A percentile compares a stretch with the other conserved stretches of the same genome.
These are phyloP conservation scores for Salix brachista DNA, from an alignment of 345 rosid species.

Conservation along the genomic window DNA sequence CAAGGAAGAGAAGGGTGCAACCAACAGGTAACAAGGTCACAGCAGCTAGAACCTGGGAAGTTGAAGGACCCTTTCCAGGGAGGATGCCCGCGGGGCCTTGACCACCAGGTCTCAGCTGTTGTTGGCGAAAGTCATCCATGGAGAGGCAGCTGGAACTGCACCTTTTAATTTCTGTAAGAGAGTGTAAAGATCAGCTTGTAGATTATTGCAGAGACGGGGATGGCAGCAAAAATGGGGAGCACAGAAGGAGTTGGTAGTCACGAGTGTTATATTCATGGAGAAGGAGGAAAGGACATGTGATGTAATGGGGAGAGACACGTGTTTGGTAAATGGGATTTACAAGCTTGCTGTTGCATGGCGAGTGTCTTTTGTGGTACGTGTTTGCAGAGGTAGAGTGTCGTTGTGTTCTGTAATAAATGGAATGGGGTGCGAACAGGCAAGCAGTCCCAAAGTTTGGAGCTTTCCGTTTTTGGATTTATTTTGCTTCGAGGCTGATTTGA, in stretches of 20 bases:
- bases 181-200: not conserved
- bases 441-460: no score
- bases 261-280: not conserved
- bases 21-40: conserved; percentile 49
- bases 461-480: no score
- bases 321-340: not conserved
- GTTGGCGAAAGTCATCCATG: conserved; percentile 3
- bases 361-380: not conserved
- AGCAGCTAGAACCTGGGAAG: conserved; percentile 46
- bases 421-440: no score
- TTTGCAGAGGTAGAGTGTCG: not conserved
- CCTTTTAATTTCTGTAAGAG: not conserved
- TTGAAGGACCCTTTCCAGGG: conserved; percentile 23
- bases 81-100: not conserved
- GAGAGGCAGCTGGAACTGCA: not conserved
- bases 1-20: conserved; percentile 57
- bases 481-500: no score
- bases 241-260: not conserved
- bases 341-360: conserved; percentile 8
- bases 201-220: not conserved
- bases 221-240: not conserved
- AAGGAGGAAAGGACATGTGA: not conserved
- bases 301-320: not conserved
- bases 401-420: not conserved
- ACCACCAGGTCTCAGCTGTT: not conserved